phyloP scores from a whole-genome alignment of 176 grass and related monocot genomes.

The Raddia distichophylla region DNA sequence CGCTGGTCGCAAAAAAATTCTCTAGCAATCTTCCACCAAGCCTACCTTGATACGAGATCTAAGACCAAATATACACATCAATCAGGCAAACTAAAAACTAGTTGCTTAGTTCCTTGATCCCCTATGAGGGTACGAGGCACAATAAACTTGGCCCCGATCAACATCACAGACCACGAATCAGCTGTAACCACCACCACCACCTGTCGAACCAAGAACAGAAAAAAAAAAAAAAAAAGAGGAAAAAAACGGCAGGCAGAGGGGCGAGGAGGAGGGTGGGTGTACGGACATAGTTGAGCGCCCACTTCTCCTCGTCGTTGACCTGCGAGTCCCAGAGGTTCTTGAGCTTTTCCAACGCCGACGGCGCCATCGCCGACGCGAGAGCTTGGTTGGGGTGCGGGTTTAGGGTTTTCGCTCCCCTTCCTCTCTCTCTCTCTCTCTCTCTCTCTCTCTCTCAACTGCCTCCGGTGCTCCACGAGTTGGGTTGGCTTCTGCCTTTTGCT shows the following conservation, averaged over 20 bases:
- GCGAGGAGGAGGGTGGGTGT: neutral
- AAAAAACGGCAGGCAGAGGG: neutral
- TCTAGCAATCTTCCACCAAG: neutral
- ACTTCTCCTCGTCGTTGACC: conserved; percentile 64
- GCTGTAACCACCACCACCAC: neutral
- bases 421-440: neutral
- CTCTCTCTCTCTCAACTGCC: neutral
- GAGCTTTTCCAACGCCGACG: conserved; percentile 47
- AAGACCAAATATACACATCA: neutral
- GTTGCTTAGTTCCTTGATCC: neutral
- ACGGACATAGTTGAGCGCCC: conserved; percentile 55
- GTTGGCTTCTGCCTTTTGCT: too few relatives aligned
- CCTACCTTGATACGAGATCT: neutral
- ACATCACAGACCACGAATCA: neutral
- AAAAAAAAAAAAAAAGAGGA: neutral
- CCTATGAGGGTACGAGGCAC: neutral
- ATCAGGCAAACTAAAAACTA: neutral
- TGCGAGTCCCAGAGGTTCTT: conserved; percentile 61
- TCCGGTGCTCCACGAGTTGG: too few relatives aligned
- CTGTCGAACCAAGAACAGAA: neutral
- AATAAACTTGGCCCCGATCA: too few relatives aligned
- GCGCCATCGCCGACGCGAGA: conserved; percentile 26
- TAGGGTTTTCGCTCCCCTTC: conserved; percentile 28
- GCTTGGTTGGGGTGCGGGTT: neutral
- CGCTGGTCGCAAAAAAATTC: neutral